phyloP scores from a whole-genome alignment of 768 basidiomycete species.

The Sporobolomyces roseus region DNA sequence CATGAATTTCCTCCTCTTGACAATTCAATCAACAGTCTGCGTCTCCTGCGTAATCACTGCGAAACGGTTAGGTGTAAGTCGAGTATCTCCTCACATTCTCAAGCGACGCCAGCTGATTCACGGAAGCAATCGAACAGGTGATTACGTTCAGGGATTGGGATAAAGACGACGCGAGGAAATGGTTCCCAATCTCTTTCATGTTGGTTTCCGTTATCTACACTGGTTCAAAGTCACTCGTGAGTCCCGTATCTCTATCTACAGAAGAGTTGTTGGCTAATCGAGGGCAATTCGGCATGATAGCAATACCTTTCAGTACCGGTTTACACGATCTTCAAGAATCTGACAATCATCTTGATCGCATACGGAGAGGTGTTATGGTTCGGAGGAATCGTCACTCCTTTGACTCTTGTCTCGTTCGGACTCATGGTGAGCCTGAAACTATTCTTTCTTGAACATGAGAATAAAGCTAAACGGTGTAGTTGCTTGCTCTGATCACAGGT shows the following conservation, averaged over 20 bases:
- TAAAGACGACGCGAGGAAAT: conserved; percentile 73
- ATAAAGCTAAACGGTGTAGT: neutral
- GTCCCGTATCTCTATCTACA: neutral
- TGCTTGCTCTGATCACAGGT: conserved; percentile 55
- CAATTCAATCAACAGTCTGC: conserved; percentile 86
- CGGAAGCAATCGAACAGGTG: conserved; percentile 50
- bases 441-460: conserved; percentile 51
- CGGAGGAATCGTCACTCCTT: conserved; percentile 75
- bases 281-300: conserved; percentile 54
- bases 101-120: neutral
- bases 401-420: conserved; percentile 83
- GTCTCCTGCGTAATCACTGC: conserved; percentile 66
- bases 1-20: conserved; percentile 92
- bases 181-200: conserved; percentile 91
- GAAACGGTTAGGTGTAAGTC: conserved; percentile 62
- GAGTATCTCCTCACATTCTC: conserved; percentile 32
- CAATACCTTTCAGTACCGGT: conserved; percentile 90
- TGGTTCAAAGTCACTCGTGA: conserved; percentile 88
- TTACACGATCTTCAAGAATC: conserved; percentile 98
- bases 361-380: conserved; percentile 99
- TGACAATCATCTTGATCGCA: conserved; percentile 98
- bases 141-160: conserved; percentile 84
- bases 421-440: conserved; percentile 91
- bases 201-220: conserved; percentile 96
- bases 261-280: neutral